Percentiles rank a stretch among this genome's conserved stretches.
These are phyloP conservation scores for Eudorina sp. DNA, from an alignment of 139 green algal species.

Conservation along the genomic window DNA sequence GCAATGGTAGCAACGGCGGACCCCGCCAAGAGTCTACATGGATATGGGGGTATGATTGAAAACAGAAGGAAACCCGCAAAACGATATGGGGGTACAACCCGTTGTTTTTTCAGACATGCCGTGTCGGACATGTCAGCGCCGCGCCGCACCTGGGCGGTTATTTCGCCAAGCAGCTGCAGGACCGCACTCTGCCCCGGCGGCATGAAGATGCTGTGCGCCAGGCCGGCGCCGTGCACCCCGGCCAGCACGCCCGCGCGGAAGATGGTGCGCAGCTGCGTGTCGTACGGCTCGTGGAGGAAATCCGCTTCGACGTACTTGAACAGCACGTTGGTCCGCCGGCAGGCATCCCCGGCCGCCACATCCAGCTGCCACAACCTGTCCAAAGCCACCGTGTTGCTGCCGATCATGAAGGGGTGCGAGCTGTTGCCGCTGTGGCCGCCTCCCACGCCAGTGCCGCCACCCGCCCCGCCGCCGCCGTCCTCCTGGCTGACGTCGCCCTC, in stretches of 20 bases:
- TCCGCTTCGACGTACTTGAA: conserved; percentile 38
- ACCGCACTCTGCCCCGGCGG: conserved; percentile 35
- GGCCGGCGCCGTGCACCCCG: conserved; percentile 36
- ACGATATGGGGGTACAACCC: too few relatives aligned
- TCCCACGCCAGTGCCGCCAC: neutral
- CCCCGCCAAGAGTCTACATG: too few relatives aligned
- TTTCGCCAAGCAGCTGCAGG: conserved; percentile 47
- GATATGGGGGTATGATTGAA: neutral
- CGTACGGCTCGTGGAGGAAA: conserved; percentile 21
- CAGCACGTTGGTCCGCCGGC: conserved; percentile 31
- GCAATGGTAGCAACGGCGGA: too few relatives aligned
- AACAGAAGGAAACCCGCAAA: too few relatives aligned
- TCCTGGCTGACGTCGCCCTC: neutral
- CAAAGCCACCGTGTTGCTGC: neutral
- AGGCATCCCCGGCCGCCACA: neutral
- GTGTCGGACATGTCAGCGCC: too few relatives aligned
- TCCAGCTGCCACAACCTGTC: conserved; percentile 22
- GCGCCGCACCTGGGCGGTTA: too few relatives aligned
- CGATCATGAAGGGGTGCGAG: neutral
- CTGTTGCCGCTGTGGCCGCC: neutral
- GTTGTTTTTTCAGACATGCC: too few relatives aligned
- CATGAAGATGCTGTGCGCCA: conserved; percentile 45
- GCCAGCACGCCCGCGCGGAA: conserved; percentile 34
- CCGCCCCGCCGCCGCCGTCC: neutral
- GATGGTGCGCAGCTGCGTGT: conserved; percentile 12